Evolutionary conservation across 352 stramenopile species (phyloP).

Genomic region (Pythium dissimile): DNA sequence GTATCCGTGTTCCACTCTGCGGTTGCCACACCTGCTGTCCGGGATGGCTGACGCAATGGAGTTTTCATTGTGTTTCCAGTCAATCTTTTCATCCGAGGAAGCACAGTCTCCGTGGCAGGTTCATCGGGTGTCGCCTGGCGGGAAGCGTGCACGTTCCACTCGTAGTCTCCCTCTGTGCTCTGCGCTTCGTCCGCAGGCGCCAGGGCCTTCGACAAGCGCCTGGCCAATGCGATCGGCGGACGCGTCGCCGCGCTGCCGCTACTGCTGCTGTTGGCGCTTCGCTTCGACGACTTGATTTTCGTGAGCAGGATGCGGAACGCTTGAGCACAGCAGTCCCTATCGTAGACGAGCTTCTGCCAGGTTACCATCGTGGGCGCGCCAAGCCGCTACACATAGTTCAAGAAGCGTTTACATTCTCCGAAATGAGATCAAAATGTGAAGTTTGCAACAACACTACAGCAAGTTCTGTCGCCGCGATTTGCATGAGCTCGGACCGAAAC

Average conservation of each 20-base stretch:
- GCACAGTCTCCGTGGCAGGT: not conserved
- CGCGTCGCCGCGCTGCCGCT: not conserved
- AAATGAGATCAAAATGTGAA: not conserved
- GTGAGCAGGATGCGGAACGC: conserved; percentile 58
- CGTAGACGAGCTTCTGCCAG: conserved; percentile 66
- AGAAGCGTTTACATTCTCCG: not conserved
- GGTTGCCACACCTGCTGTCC: not conserved
- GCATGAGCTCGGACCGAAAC: conserved; percentile 59
- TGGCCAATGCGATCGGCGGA: conserved; percentile 5
- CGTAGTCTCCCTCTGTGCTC: not conserved
- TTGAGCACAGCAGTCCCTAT: conserved; percentile 57
- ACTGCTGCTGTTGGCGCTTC: conserved; percentile 11
- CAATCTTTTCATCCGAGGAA: conserved; percentile 12
- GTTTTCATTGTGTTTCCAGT: not conserved
- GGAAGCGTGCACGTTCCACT: too few relatives aligned
- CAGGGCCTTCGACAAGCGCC: conserved; percentile 8
- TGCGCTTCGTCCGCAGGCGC: not conserved
- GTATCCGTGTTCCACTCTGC: conserved; percentile 22
- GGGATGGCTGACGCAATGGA: not conserved
- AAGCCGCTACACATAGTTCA: conserved; percentile 30
- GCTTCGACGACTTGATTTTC: conserved; percentile 44
- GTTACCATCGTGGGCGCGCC: conserved; percentile 49
- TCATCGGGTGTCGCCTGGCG: too few relatives aligned
- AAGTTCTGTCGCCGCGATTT: conserved; percentile 40
- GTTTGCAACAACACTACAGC: too few relatives aligned